These are phyloP conservation scores for Suillus subaureus DNA, from an alignment of 768 basidiomycete species.

Conservation along the genomic window DNA sequence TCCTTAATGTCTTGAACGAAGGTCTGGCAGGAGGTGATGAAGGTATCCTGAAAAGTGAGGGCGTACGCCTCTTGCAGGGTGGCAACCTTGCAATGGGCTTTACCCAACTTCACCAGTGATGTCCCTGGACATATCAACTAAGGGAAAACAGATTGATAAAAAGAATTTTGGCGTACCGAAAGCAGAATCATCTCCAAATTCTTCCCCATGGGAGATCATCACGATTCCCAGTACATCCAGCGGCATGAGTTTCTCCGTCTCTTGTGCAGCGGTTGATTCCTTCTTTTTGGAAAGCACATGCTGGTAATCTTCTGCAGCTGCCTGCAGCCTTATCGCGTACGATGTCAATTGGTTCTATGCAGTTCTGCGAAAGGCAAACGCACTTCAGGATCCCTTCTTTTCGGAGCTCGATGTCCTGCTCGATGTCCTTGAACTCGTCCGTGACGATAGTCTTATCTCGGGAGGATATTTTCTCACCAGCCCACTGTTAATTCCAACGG, in stretches of 20 bases:
- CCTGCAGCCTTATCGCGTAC: slow-evolving; percentile 54
- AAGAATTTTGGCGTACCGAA: slow-evolving; percentile 51
- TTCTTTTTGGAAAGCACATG: slow-evolving; percentile 76
- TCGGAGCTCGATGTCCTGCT: slow-evolving; percentile 82
- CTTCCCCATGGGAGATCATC: slow-evolving; percentile 85
- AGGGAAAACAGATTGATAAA: neutral
- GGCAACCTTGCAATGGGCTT: slow-evolving; percentile 84
- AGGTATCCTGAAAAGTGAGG: slow-evolving; percentile 71
- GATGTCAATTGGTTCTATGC: neutral
- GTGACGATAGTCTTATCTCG: slow-evolving; percentile 79
- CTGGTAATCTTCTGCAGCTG: slow-evolving; percentile 73
- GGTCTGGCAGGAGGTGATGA: slow-evolving; percentile 63
- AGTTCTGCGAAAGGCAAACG: slow-evolving; percentile 23
- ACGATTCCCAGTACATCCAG: slow-evolving; percentile 82
- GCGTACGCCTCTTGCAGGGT: slow-evolving; percentile 83
- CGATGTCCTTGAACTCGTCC: slow-evolving; percentile 79
- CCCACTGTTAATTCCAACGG: slow-evolving; percentile 62
- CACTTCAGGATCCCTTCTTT: slow-evolving; percentile 74
- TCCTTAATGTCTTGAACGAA: slow-evolving; percentile 80
- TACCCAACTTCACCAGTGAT: slow-evolving; percentile 74
- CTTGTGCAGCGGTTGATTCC: slow-evolving; percentile 60
- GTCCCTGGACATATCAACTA: slow-evolving; percentile 46
- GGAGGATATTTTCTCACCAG: slow-evolving; percentile 84
- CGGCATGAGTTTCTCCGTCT: slow-evolving; percentile 69
- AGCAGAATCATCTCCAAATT: slow-evolving; percentile 74